A percentile compares a stretch with the other conserved stretches of the same genome.
phyloP scores from a whole-genome alignment of 1,284 basidiomycete species.

The Agaricales sp. region DNA sequence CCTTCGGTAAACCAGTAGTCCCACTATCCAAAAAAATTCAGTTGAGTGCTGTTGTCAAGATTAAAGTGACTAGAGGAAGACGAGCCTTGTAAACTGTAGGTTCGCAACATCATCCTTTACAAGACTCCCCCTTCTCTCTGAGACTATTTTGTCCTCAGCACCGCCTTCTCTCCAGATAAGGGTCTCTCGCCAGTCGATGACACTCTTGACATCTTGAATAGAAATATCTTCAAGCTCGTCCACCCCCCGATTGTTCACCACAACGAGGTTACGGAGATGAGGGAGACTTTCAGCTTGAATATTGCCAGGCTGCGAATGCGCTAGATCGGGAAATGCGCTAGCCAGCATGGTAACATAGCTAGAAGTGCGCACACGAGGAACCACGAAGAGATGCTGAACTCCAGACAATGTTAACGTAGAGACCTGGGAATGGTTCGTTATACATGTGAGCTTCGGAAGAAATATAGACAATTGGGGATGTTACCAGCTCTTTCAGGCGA shows the following conservation, averaged over 20 bases:
- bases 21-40: no score
- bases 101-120: conserved; percentile 67
- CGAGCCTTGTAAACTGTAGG: conserved; percentile 73
- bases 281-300: conserved; percentile 58
- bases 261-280: conserved; percentile 51
- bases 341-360: conserved; percentile 49
- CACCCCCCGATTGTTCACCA: conserved; percentile 50
- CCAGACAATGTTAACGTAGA: conserved; percentile 54
- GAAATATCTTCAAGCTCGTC: conserved; percentile 27
- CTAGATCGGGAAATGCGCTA: conserved; percentile 50
- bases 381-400: conserved; percentile 63
- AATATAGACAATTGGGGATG: conserved; percentile 14
- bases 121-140: conserved; percentile 28
- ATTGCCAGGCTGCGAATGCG: conserved; percentile 34
- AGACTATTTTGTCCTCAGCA: conserved; percentile 28
- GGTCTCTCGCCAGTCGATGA: conserved; percentile 58
- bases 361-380: conserved; percentile 61
- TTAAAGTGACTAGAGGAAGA: conserved; percentile 2
- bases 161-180: conserved; percentile 49
- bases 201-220: conserved; percentile 33
- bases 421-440: conserved; percentile 28
- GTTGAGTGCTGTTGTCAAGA: no score
- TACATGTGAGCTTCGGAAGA: background rate
- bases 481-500: conserved; percentile 57
- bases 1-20: conserved; percentile 71